These are phyloP conservation scores for Komagataella pastoris DNA, from an alignment of 805 yeast genomes.

Conservation along the genomic window DNA sequence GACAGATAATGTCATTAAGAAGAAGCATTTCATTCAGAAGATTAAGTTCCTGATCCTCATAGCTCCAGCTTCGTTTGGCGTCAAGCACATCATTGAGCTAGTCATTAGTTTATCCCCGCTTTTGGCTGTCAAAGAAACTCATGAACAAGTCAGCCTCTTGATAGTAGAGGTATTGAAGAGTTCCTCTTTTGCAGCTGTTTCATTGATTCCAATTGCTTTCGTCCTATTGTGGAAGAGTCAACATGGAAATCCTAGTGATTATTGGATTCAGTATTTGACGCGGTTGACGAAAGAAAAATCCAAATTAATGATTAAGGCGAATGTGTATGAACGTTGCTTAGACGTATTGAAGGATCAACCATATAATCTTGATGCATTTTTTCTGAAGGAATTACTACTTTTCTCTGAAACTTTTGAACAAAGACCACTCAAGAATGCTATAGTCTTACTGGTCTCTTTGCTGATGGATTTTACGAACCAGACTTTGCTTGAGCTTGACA, in stretches of 20 bases:
- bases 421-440: neutral
- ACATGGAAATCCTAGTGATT: neutral
- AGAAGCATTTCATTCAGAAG: slow-evolving; percentile 16
- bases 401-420: neutral
- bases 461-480: neutral
- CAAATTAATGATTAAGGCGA: no score
- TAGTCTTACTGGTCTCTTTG: neutral
- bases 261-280: neutral
- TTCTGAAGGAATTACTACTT: neutral
- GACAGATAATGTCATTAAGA: slow-evolving; percentile 12
- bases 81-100: slow-evolving; percentile 9
- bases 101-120: slow-evolving; percentile 4
- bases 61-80: slow-evolving; percentile 9
- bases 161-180: neutral
- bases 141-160: neutral
- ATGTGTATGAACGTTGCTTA: neutral
- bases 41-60: slow-evolving; percentile 22
- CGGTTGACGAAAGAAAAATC: neutral
- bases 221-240: neutral
- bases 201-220: neutral
- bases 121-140: neutral
- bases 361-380: neutral
- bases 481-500: neutral
- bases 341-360: neutral
- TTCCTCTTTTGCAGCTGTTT: neutral